Conservation (phyloP, 2,329 filamentous ascomycete species). For the Epicoccum sorghinum region DNA sequence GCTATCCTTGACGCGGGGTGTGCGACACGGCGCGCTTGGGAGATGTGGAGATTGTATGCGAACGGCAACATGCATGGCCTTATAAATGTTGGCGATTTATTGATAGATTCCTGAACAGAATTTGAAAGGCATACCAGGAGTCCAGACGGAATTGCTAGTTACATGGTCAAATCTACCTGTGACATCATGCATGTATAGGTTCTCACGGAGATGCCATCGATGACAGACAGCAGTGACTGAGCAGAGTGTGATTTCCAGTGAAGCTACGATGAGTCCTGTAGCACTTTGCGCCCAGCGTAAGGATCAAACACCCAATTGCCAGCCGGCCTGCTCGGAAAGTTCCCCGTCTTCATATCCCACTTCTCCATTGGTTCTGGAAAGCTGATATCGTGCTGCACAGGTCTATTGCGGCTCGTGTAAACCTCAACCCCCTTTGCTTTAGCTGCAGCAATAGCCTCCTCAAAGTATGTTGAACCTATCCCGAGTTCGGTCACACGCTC, state of each 20-base stretch:
- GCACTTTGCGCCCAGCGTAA: slow-evolving; percentile 2
- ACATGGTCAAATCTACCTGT: too few species aligned
- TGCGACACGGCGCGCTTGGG: slow-evolving; percentile 9
- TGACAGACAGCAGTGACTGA: too few species aligned
- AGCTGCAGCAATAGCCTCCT: background rate
- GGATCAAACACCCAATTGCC: background rate
- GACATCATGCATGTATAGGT: too few species aligned
- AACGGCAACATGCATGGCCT: slow-evolving; percentile 2
- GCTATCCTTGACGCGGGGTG: slow-evolving; percentile 1
- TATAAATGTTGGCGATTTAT: background rate
- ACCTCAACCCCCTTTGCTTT: slow-evolving; percentile 1
- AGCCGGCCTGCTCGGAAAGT: background rate
- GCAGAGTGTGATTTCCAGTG: too few species aligned
- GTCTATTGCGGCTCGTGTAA: background rate
- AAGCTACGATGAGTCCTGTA: background rate
- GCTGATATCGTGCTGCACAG: background rate
- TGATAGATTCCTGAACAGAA: too few species aligned
- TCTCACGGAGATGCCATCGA: too few species aligned
- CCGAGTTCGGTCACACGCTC: background rate
- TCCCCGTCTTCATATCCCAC: slow-evolving; percentile 5
- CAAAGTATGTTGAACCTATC: background rate
- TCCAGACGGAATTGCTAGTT: too few species aligned
- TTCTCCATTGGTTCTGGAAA: slow-evolving; percentile 2
- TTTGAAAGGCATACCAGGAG: too few species aligned
- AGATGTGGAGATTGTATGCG: slow-evolving; percentile 12